Base-by-base conservation (phyloP, 805 yeast species). In the Wickerhamiella sergipiensis region DNA sequence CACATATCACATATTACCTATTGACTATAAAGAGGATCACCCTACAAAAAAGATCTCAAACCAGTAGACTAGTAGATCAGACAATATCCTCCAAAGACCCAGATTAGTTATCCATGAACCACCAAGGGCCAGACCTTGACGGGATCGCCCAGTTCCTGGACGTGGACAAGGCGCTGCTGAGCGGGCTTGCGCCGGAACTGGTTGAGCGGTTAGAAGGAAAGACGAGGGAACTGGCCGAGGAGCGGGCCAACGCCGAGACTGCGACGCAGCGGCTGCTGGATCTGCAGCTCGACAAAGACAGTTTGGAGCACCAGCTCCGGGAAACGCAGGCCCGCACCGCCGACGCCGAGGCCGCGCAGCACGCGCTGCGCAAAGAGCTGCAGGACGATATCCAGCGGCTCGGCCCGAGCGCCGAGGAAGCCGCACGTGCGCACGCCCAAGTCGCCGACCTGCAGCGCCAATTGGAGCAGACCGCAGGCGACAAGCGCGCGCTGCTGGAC, bases 401-500 rank as follows among this genome's bases (percentile, higher is more conserved):
- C 6, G 40, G 51, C 33, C 43, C 44, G 38, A 17, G 26, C 7
- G 33, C 33, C 38, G 44, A 43, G 17, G 50, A 44, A 18, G 26
- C 38, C 18, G 17, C 38, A 13, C 38, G n/a, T 15, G 43, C 45
- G 19, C 33, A 22, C 19, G 50, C 47, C 7, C 45, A 46, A 12
- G 17, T 40, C 36, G 42, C 22, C 43, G 19, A 36, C 1, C 26
- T 45, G 18, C 43, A 45, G 18, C 51, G 49, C 22, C 50, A 51
- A 46, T 33, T 45, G 10, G 49, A 48, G 24, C 49, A 39, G 10
- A 36, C 33, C 2, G 39, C 46, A 17, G 45, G 36, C 43, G 51
- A 48, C 29, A 46, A 46, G 12, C 51, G 50, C 17, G 22, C 43
- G 19, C 13, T 43, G 23, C 24, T 48, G 31, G 43, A 48, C 38